These are phyloP conservation scores for Pythium oligandrum DNA, from an alignment of 352 stramenopile genomes.

Conservation along the genomic window DNA sequence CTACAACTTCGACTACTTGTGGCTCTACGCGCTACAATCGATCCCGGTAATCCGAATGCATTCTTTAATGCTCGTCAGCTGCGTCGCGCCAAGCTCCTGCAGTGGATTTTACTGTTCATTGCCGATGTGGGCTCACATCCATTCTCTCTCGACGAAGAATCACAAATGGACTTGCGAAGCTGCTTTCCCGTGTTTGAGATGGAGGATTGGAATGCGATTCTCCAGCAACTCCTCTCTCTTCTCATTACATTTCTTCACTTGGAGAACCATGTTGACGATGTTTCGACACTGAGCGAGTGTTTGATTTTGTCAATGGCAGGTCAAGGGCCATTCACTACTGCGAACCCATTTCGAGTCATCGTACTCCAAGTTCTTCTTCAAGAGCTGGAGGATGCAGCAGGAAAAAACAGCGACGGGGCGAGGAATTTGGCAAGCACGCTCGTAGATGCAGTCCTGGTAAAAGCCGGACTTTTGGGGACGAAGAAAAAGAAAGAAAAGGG, in stretches of 20 bases:
- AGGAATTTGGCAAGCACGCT: no score
- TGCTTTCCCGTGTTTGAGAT: slow-evolving; percentile 50
- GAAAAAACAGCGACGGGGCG: not conserved
- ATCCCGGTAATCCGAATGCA: slow-evolving; percentile 53
- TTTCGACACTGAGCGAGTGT: slow-evolving; percentile 33
- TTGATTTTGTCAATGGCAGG: slow-evolving; percentile 42
- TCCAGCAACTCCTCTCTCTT: slow-evolving; percentile 41
- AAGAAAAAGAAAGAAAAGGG: no score
- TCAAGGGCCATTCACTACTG: slow-evolving; percentile 7
- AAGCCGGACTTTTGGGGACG: no score
- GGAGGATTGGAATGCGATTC: slow-evolving; percentile 32
- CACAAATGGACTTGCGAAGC: slow-evolving; percentile 31
- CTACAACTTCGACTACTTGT: slow-evolving; percentile 52
- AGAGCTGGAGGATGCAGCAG: slow-evolving; percentile 7
- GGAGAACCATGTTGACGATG: slow-evolving; percentile 58
- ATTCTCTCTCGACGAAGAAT: slow-evolving; percentile 20
- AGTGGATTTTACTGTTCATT: slow-evolving; percentile 56
- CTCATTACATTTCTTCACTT: slow-evolving; percentile 40
- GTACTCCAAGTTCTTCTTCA: slow-evolving; percentile 20
- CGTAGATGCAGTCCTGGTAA: no score
- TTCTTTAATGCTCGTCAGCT: slow-evolving; percentile 76
- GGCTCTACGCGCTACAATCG: slow-evolving; percentile 40
- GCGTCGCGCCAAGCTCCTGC: slow-evolving; percentile 39
- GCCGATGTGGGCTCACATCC: slow-evolving; percentile 46
- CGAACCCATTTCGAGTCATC: slow-evolving; percentile 12